Percentiles rank a stretch among this genome's conserved stretches.
phyloP scores from a whole-genome alignment of 208 protist genomes.

The Crithidia bombi region DNA sequence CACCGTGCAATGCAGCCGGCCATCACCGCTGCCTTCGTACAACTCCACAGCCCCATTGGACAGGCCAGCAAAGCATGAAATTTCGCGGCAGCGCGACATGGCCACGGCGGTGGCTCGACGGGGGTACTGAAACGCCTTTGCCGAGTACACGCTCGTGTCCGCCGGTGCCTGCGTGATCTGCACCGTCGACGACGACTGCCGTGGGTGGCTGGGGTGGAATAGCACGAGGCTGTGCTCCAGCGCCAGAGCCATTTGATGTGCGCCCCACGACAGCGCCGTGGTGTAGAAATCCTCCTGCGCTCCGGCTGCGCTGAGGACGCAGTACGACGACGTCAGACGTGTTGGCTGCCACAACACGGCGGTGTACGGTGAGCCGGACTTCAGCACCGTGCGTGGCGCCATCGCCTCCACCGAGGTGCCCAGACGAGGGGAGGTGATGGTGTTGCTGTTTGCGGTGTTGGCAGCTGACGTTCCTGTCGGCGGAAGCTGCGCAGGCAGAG shows the following conservation, averaged over 20 bases:
- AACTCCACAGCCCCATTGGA: conserved; percentile 59
- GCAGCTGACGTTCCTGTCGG: background rate
- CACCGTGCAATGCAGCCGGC: conserved; percentile 35
- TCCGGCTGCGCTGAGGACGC: conserved; percentile 71
- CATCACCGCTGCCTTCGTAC: conserved; percentile 52
- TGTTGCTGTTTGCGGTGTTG: background rate
- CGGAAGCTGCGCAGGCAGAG: background rate
- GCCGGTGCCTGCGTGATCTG: conserved; percentile 17
- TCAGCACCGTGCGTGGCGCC: conserved; percentile 9
- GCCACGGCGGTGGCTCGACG: conserved; percentile 52
- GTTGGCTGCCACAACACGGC: conserved; percentile 59
- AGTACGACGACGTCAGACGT: conserved; percentile 75
- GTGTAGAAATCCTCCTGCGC: conserved; percentile 86
- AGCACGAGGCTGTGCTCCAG: conserved; percentile 72
- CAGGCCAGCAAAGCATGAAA: conserved; percentile 60
- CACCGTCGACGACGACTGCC: conserved; percentile 39
- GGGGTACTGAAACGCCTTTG: background rate
- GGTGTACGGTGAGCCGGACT: background rate
- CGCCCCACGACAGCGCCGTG: conserved; percentile 73
- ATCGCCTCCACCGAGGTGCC: conserved; percentile 17
- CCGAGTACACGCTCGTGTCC: background rate
- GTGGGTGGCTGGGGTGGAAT: conserved; percentile 63
- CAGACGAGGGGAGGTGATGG: background rate
- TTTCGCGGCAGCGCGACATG: conserved; percentile 60
- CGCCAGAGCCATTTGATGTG: conserved; percentile 60